Conservation (phyloP, 257 asterid species). For the Eucommia ulmoides region DNA sequence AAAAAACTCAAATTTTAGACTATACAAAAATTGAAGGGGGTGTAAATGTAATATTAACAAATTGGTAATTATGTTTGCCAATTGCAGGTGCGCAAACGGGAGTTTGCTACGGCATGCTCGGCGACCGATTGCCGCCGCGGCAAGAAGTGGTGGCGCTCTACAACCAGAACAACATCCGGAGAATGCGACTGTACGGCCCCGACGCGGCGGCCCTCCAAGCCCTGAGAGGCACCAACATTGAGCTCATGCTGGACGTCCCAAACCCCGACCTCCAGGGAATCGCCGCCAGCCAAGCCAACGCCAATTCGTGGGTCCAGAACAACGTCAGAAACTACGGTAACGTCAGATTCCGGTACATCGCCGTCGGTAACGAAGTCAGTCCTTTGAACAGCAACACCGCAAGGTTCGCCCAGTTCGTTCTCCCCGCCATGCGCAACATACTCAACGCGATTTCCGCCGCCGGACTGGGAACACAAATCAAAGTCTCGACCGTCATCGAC, state of each 20-base stretch:
- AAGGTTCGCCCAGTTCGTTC: constrained; percentile 5
- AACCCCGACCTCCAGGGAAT: constrained; percentile 9
- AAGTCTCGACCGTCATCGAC: constrained; percentile 18
- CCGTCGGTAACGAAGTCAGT: constrained; percentile 25
- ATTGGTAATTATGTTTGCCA: too few relatives aligned
- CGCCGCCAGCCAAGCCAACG: constrained; percentile 13
- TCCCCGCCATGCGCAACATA: constrained; percentile 18
- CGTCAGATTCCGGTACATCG: constrained; percentile 11
- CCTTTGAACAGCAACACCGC: constrained; percentile 8
- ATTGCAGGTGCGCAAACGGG: constrained; percentile 8
- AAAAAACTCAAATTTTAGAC: too few relatives aligned
- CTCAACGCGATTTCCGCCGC: constrained; percentile 13
- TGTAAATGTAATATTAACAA: too few relatives aligned
- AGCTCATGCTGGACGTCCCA: constrained; percentile 19
- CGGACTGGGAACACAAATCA: constrained; percentile 12
- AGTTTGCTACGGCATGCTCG: constrained; percentile 20
- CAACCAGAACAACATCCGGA: constrained; percentile 15
- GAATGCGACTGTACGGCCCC: constrained; percentile 26
- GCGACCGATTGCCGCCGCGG: constrained; percentile 15
- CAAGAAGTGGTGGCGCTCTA: constrained; percentile 14
- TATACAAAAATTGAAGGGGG: too few relatives aligned
- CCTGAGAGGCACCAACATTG: constrained; percentile 24
- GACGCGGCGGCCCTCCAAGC: constrained; percentile 13
- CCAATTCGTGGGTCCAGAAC: constrained; percentile 22
- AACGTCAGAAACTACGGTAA: constrained; percentile 7